Base-by-base conservation (phyloP, 1,139 yeast species). In the Geotrichum candidum region DNA sequence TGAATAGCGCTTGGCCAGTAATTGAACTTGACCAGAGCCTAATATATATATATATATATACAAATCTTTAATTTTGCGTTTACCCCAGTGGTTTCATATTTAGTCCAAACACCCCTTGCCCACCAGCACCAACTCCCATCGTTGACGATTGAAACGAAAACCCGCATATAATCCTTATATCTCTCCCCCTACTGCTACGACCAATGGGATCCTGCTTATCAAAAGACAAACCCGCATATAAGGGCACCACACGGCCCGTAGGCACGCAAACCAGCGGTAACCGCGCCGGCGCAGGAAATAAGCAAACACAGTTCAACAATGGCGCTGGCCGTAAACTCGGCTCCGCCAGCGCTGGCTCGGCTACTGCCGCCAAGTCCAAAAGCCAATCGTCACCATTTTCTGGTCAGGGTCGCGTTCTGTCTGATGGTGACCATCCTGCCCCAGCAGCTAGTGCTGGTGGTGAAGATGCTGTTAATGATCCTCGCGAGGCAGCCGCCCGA, bases 401-500 rank as follows among this genome's bases (percentile, higher is more conserved):
- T 6, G 62, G 62, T 2, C 50, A 51, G 13, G 64, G 62, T 5
- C 54, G 63, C 22, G 35, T 52, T 18, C 50, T 60, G 22, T 15
- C 48, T 1, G 48, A 41, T 15, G 18, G 22, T 7, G 18, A 41
- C 3, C 48, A 10, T 9, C 18, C 48, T 15, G 59, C 54, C n/a
- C 23, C 59, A 11, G 25, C 51, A 9, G 53, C n/a, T 13, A 48
- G 46, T 23, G 18, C 22, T 13, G n/a, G 25, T 7, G 9, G 50
- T 5, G 48, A 51, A 27, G 41, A 38, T 23, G 15, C 57, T 11
- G 22, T 51, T 35, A 54, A 60, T 3, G 57, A 60, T 25, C 59
- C 65, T 9, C 50, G 63, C 9, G 59, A 55, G 41, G 61, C 61
- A n/a, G 65, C 65, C 15, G 65, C 65, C 7, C 38, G 54, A 15